These are phyloP conservation scores for Tubosaeta sp. DNA, from an alignment of 768 basidiomycete species.

Conservation along the genomic window DNA sequence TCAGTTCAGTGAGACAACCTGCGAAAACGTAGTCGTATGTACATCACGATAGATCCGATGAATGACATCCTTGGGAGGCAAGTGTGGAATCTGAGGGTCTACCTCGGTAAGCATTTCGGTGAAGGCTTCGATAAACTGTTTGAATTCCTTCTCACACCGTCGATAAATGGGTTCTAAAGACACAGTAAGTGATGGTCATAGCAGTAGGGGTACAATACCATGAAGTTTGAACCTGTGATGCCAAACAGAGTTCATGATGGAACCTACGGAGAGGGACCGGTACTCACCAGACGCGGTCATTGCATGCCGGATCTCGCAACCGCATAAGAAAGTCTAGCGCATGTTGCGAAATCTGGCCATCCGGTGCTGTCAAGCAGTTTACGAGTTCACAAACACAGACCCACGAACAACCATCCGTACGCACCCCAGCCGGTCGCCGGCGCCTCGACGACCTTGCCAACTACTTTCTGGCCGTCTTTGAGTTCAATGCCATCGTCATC, in stretches of 20 bases:
- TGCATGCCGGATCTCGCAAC: conserved; percentile 69
- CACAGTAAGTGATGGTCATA: background rate
- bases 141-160: conserved; percentile 85
- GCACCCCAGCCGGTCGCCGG: conserved; percentile 78
- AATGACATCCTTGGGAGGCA: conserved; percentile 88
- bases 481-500: conserved; percentile 42
- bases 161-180: conserved; percentile 26
- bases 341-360: conserved; percentile 83
- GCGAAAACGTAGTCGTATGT: background rate
- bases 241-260: background rate
- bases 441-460: conserved; percentile 75
- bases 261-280: background rate
- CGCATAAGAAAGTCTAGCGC: conserved; percentile 73
- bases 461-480: conserved; percentile 63
- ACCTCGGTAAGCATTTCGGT: conserved; percentile 62
- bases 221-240: conserved; percentile 76
- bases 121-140: conserved; percentile 71
- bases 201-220: conserved; percentile 36
- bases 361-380: conserved; percentile 51
- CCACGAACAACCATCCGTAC: background rate
- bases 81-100: conserved; percentile 79
- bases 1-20: conserved; percentile 2
- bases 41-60: conserved; percentile 94
- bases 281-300: conserved; percentile 77
- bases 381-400: background rate